Evolutionary conservation across 2,329 filamentous ascomycete genomes (phyloP), one percentile per base, ranked within the genome.

Genomic region (Fusarium palustre): DNA sequence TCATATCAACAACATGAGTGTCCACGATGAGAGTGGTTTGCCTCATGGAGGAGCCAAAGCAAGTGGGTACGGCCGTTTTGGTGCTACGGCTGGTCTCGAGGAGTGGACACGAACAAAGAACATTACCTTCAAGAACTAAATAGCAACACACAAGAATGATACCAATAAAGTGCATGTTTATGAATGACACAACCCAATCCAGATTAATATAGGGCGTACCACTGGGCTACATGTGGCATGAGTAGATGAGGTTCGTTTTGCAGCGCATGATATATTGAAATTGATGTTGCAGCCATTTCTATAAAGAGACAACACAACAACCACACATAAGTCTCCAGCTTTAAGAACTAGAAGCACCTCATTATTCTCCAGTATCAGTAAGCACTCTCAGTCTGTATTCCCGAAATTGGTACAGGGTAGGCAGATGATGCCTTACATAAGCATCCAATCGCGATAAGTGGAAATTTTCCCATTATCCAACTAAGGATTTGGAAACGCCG

Each of bases 31-130:
- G 77, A 77, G 84, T 10, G 80, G 79, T 0, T 77, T 91, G 64
- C 89, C 90, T 1, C 90, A 92, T 74, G 90, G 90, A 18, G 90
- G 90, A 16, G 84, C 83, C 58, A 91, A 92, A 81, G 79, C 81
- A 13, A 90, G 87, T 54, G 90, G 90, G 1, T 90, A 84, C 68
- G 90, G 89, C 3, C 79, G 89, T 5, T 91, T 91, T 76, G 86
- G 87, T 65, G 55, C 76, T 3, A 81, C 84, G 2, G 68, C 78
- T 25, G 88, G 87, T 0, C 76, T 90, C 54, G 81, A 86, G 5
- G 89, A 91, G 77, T 91, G 88, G 85, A 78, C 89, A 50, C 81
- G 84, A 74, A 87, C 85, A 22, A 92, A 91, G 83, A 88, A 83
- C 2, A 80, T 92, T 9, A 91, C 89, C 0, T 91, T 85, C 78